Conservation (phyloP, 768 basidiomycete species). For the Leccinum boreale region DNA sequence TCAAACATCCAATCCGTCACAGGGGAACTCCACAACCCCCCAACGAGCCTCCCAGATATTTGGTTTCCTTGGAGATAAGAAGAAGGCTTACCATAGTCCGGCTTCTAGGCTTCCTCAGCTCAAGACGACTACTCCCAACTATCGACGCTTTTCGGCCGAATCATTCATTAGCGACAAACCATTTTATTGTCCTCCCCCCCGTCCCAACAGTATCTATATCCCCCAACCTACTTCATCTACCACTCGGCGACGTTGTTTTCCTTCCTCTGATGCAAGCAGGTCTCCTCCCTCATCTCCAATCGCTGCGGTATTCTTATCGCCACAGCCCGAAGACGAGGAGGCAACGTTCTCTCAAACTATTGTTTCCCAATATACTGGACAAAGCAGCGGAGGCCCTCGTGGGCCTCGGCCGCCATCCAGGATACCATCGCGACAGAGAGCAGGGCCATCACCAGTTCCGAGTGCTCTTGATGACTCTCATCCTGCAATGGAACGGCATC, state of each 20-base stretch:
- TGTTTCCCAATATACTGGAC: slow-evolving; percentile 12
- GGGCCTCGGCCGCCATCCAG: slow-evolving; percentile 40
- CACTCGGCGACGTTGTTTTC: slow-evolving; percentile 11
- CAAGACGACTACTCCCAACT: slow-evolving; percentile 19
- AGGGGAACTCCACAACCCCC: slow-evolving; percentile 48
- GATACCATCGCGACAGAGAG: slow-evolving; percentile 33
- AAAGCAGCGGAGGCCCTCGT: slow-evolving; percentile 37
- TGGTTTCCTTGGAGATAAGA: slow-evolving; percentile 56
- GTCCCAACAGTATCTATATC: slow-evolving; percentile 9
- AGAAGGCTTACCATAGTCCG: slow-evolving; percentile 37
- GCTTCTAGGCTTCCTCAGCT: slow-evolving; percentile 32
- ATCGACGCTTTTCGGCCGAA: slow-evolving; percentile 25
- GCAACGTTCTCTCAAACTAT: not conserved
- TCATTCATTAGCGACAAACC: slow-evolving; percentile 23
- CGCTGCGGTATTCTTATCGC: not conserved
- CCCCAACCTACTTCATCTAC: slow-evolving; percentile 12
- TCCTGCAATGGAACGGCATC: not conserved
- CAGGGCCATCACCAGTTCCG: slow-evolving; percentile 9
- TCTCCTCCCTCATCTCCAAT: slow-evolving; percentile 8
- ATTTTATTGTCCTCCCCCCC: slow-evolving; percentile 15
- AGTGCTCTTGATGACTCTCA: not conserved
- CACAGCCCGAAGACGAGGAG: slow-evolving; percentile 2
- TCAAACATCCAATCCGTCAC: slow-evolving; percentile 26
- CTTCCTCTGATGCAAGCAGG: slow-evolving; percentile 12
- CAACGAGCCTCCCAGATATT: slow-evolving; percentile 76